These are phyloP conservation scores for Cucumis melo DNA, from an alignment of 306 rosid species.

Conservation along the genomic window DNA sequence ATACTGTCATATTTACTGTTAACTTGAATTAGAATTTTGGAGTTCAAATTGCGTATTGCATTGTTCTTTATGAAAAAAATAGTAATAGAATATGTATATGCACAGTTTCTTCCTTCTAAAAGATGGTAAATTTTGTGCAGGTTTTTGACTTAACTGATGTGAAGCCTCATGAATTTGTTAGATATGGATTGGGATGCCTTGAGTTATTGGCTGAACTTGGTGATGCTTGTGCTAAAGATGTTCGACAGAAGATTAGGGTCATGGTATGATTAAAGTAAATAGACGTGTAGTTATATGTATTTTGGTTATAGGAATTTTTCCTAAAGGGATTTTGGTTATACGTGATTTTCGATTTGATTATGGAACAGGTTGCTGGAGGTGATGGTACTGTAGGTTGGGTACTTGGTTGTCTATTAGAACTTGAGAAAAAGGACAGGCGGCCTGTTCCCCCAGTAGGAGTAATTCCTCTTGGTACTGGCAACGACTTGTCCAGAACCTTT, in stretches of 20 bases:
- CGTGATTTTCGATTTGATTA: slow-evolving; percentile 17
- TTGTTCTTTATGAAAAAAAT: not conserved
- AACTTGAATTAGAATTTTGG: not conserved
- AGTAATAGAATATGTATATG: not conserved
- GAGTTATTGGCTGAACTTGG: slow-evolving; percentile 58
- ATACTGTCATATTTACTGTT: not conserved
- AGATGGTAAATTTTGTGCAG: slow-evolving; percentile 24
- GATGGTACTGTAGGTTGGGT: slow-evolving; percentile 99
- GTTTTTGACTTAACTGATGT: slow-evolving; percentile 78
- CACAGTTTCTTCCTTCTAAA: not conserved
- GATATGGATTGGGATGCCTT: slow-evolving; percentile 71
- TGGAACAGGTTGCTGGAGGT: slow-evolving; percentile 94
- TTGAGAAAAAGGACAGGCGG: slow-evolving; percentile 28
- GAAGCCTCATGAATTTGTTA: slow-evolving; percentile 84
- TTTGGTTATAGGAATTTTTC: not conserved
- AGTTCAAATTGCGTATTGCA: not conserved
- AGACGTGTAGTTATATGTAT: not conserved
- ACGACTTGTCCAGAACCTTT: slow-evolving; percentile 91
- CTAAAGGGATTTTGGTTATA: not conserved
- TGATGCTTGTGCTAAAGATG: slow-evolving; percentile 69
- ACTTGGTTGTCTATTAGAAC: slow-evolving; percentile 72
- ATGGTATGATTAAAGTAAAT: slow-evolving; percentile 41
- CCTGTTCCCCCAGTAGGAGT: slow-evolving; percentile 89
- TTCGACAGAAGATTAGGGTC: slow-evolving; percentile 67
- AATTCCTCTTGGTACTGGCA: slow-evolving; percentile 94